phyloP scores from a whole-genome alignment of 1,284 basidiomycete genomes.

The Ustilago hordei region DNA sequence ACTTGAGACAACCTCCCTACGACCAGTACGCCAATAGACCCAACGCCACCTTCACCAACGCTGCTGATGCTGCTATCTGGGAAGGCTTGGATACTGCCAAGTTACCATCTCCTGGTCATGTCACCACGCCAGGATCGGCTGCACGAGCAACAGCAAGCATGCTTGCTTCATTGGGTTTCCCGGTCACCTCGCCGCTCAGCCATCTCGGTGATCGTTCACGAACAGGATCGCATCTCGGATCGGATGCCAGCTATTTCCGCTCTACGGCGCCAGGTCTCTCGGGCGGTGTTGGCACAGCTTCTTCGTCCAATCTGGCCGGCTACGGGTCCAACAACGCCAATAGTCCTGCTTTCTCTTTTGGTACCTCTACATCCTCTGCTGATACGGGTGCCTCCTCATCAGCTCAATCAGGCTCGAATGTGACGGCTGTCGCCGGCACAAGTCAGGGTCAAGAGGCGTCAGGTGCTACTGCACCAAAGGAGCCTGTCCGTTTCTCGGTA shows the following conservation, averaged over 20 bases:
- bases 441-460: slow-evolving; percentile 35
- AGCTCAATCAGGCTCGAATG: slow-evolving; percentile 28
- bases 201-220: slow-evolving; percentile 48
- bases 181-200: slow-evolving; percentile 48
- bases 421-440: slow-evolving; percentile 21
- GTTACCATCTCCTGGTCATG: slow-evolving; percentile 45
- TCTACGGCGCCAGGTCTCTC: slow-evolving; percentile 44
- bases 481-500: slow-evolving; percentile 62
- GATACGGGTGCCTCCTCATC: slow-evolving; percentile 28
- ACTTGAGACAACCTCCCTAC: slow-evolving; percentile 18
- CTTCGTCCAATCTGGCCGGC: slow-evolving; percentile 19
- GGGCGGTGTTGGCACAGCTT: slow-evolving; percentile 21
- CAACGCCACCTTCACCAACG: slow-evolving; percentile 20
- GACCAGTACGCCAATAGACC: slow-evolving; percentile 32
- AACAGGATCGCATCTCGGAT: slow-evolving; percentile 28
- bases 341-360: slow-evolving; percentile 48
- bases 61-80: slow-evolving; percentile 52
- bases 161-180: slow-evolving; percentile 47
- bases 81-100: slow-evolving; percentile 53
- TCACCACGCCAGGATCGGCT: slow-evolving; percentile 40
- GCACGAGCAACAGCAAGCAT: slow-evolving; percentile 42
- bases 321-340: slow-evolving; percentile 35
- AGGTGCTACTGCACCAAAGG: slow-evolving; percentile 49
- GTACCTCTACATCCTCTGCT: slow-evolving; percentile 31
- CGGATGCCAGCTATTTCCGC: slow-evolving; percentile 51